Percentiles rank a stretch among this genome's conserved stretches.
Evolutionary conservation across 768 basidiomycete genomes (phyloP).

Genomic region (Serendipita indica): DNA sequence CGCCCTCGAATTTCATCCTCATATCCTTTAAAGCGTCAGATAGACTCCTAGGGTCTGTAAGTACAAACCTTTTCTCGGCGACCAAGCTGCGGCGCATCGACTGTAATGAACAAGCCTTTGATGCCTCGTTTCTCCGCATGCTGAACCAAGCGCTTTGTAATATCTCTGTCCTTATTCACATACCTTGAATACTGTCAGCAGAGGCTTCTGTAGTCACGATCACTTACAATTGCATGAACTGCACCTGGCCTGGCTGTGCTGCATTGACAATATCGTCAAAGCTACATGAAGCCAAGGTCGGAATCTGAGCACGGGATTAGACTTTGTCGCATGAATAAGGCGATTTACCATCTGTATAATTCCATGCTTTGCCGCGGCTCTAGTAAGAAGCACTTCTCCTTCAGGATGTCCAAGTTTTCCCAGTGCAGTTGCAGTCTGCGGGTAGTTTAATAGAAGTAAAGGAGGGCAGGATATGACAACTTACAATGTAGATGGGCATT

Average conservation of each 20-base stretch:
- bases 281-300: constrained; percentile 86
- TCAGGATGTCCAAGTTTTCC: constrained; percentile 94
- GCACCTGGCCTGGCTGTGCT: constrained; percentile 59
- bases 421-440: constrained; percentile 65
- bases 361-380: constrained; percentile 68
- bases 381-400: constrained; percentile 81
- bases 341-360: constrained; percentile 54
- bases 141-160: constrained; percentile 74
- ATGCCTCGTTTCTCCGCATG: constrained; percentile 85
- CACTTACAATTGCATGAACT: constrained; percentile 70
- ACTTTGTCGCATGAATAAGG: not conserved
- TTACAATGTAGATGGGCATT: constrained; percentile 72
- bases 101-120: constrained; percentile 90
- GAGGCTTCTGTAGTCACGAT: not conserved
- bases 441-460: not conserved
- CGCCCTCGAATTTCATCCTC: constrained; percentile 89
- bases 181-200: constrained; percentile 34
- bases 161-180: constrained; percentile 78
- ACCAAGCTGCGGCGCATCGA: constrained; percentile 93
- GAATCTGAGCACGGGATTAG: constrained; percentile 44
- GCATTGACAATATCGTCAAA: constrained; percentile 93
- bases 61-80: constrained; percentile 60
- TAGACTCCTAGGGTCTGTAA: no score
- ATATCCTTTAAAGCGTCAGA: constrained; percentile 53
- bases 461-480: constrained; percentile 15